Conservation (phyloP, 208 protist genomes). For the Acanthamoeba divionensis region DNA sequence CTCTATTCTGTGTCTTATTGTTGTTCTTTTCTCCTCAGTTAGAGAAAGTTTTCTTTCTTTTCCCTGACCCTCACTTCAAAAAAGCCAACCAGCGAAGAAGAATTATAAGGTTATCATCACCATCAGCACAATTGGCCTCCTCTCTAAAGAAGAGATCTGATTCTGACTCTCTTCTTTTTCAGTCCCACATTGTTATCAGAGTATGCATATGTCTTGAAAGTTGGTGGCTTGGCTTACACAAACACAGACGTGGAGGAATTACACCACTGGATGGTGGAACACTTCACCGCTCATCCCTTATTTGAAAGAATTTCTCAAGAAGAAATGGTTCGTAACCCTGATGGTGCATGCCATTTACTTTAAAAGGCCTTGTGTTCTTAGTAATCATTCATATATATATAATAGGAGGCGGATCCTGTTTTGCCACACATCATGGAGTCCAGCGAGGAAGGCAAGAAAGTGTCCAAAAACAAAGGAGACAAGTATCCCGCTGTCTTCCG, state of each 20-base stretch:
- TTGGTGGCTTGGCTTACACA: slow-evolving; percentile 94
- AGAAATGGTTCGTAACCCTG: slow-evolving; percentile 60
- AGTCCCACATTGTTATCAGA: slow-evolving; percentile 91
- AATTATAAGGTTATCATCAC: slow-evolving; percentile 85
- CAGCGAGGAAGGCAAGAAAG: slow-evolving; percentile 79
- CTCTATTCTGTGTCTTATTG: neutral
- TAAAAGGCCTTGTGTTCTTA: neutral
- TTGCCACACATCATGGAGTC: slow-evolving; percentile 64
- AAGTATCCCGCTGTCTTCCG: slow-evolving; percentile 77
- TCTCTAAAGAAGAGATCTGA: neutral
- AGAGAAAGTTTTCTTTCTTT: slow-evolving; percentile 94
- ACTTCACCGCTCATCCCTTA: slow-evolving; percentile 90
- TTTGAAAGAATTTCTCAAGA: slow-evolving; percentile 81
- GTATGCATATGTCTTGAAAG: slow-evolving; percentile 93
- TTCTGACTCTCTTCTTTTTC: neutral
- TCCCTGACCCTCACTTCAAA: slow-evolving; percentile 98
- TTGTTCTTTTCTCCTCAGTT: slow-evolving; percentile 74
- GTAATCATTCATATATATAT: neutral
- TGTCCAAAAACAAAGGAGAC: slow-evolving; percentile 71
- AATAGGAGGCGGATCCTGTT: slow-evolving; percentile 58
- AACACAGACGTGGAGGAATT: slow-evolving; percentile 94
- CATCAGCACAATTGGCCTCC: neutral
- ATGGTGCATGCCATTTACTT: too few relatives aligned
- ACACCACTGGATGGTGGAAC: slow-evolving; percentile 84
- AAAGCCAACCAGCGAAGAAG: slow-evolving; percentile 94